Evolutionary conservation across 1,284 basidiomycete species (phyloP).

Genomic region (Apiotrichum laibachii): DNA sequence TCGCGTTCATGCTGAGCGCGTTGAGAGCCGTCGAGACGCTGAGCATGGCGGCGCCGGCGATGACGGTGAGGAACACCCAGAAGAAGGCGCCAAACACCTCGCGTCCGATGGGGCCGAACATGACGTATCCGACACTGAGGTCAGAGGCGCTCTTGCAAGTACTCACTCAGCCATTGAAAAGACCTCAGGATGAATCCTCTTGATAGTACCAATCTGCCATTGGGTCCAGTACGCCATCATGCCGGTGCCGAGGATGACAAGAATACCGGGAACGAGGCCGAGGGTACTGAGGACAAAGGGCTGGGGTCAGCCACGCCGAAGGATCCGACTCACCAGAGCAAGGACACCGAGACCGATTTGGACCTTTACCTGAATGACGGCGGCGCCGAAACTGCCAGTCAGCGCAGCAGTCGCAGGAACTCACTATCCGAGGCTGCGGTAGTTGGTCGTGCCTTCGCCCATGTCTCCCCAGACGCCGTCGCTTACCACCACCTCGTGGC

Average conservation of each 20-base stretch:
- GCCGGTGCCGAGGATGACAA: conserved; percentile 27
- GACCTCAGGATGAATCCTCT: conserved; percentile 20
- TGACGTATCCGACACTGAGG: conserved; percentile 17
- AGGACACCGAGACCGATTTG: conserved; percentile 46
- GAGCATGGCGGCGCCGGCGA: conserved; percentile 28
- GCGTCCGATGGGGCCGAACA: conserved; percentile 35
- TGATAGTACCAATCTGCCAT: conserved; percentile 25
- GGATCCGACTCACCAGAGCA: conserved; percentile 24
- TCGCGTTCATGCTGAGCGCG: conserved; percentile 32
- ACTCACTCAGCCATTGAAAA: conserved; percentile 29
- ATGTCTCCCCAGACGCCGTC: conserved; percentile 32
- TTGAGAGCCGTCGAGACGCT: conserved; percentile 40
- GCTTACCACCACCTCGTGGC: not conserved
- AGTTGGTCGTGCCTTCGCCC: conserved; percentile 26
- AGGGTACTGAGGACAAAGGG: conserved; percentile 28
- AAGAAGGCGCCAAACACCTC: conserved; percentile 37
- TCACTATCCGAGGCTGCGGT: conserved; percentile 23
- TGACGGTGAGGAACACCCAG: conserved; percentile 23
- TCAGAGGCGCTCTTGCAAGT: too few species aligned
- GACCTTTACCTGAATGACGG: conserved; percentile 35
- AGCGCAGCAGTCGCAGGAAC: not conserved
- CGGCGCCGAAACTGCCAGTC: conserved; percentile 5
- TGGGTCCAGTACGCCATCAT: conserved; percentile 16
- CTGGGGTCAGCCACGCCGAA: conserved; percentile 9
- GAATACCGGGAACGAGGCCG: conserved; percentile 31